A percentile compares a stretch with the other conserved stretches of the same genome.
Evolutionary conservation across 257 asterid species (phyloP).

Genomic region (Fraxinus americana): DNA sequence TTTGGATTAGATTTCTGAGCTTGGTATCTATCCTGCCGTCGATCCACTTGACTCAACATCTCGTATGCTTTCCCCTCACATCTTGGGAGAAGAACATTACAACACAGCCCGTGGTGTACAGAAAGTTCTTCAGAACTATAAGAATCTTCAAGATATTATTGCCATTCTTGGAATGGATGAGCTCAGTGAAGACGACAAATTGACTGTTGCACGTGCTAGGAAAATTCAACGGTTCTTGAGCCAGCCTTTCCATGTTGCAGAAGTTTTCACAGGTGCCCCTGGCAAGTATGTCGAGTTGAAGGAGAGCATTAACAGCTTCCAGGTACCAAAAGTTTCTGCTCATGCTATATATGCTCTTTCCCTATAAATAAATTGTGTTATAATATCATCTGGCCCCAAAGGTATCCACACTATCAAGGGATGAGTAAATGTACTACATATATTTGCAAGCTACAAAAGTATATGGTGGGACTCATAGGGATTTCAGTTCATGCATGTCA

Average conservation of each 20-base stretch:
- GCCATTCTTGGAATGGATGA: slow-evolving; percentile 49
- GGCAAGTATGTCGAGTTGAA: slow-evolving; percentile 60
- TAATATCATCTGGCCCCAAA: neutral
- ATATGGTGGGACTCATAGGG: too few species aligned
- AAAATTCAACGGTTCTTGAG: slow-evolving; percentile 33
- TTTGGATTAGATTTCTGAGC: slow-evolving; percentile 21
- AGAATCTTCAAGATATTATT: too few species aligned
- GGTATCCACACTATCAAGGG: neutral
- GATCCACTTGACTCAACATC: slow-evolving; percentile 24
- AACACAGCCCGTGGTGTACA: slow-evolving; percentile 23
- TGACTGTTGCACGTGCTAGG: slow-evolving; percentile 59
- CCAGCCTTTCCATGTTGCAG: slow-evolving; percentile 64
- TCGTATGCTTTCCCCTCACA: slow-evolving; percentile 24
- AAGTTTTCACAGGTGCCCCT: slow-evolving; percentile 61
- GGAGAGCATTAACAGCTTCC: slow-evolving; percentile 56
- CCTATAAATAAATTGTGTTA: neutral
- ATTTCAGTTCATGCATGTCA: neutral
- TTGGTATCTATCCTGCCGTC: slow-evolving; percentile 26
- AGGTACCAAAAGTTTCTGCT: slow-evolving; percentile 31
- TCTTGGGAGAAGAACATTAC: slow-evolving; percentile 21
- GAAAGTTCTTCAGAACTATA: too few species aligned
- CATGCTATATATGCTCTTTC: neutral
- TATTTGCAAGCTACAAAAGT: too few species aligned
- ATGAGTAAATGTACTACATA: too few species aligned
- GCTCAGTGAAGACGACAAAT: slow-evolving; percentile 58